These are phyloP conservation scores for Diutina rugosa DNA, from an alignment of 1,139 yeast species.

Conservation along the genomic window DNA sequence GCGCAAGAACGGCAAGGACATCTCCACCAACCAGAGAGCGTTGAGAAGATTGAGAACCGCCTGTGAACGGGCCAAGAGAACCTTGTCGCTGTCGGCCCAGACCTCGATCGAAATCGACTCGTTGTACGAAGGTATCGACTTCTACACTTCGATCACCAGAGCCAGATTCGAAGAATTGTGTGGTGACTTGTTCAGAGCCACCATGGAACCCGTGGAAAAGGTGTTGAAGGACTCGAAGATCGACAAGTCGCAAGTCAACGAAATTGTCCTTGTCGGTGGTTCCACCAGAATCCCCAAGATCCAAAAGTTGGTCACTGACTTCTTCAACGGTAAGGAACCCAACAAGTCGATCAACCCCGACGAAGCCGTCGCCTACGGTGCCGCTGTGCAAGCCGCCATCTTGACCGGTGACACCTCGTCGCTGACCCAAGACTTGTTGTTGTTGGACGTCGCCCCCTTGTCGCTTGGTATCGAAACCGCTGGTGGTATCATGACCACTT, in stretches of 20 bases:
- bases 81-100: background rate
- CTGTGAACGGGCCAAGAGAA: slow-evolving; percentile 1
- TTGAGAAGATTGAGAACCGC: slow-evolving; percentile 6
- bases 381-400: slow-evolving; percentile 81
- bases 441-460: slow-evolving; percentile 87
- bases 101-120: slow-evolving; percentile 2
- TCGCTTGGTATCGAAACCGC: slow-evolving; percentile 95
- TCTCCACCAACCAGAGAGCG: slow-evolving; percentile 58
- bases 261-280: slow-evolving; percentile 93
- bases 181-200: slow-evolving; percentile 75
- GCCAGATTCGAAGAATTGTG: slow-evolving; percentile 93
- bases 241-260: slow-evolving; percentile 73
- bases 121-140: slow-evolving; percentile 67
- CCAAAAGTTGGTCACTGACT: slow-evolving; percentile 76
- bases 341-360: slow-evolving; percentile 95
- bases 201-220: slow-evolving; percentile 87
- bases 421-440: slow-evolving; percentile 30
- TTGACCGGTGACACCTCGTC: slow-evolving; percentile 49
- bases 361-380: slow-evolving; percentile 46
- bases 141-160: slow-evolving; percentile 71
- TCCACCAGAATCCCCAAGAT: slow-evolving; percentile 97
- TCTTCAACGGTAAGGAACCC: slow-evolving; percentile 86
- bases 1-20: slow-evolving; percentile 91
- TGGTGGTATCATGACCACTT: slow-evolving; percentile 96
- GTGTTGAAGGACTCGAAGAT: slow-evolving; percentile 84